Evolutionary conservation across 768 basidiomycete species (phyloP).

Genomic region (Crassisporium funariophilum): DNA sequence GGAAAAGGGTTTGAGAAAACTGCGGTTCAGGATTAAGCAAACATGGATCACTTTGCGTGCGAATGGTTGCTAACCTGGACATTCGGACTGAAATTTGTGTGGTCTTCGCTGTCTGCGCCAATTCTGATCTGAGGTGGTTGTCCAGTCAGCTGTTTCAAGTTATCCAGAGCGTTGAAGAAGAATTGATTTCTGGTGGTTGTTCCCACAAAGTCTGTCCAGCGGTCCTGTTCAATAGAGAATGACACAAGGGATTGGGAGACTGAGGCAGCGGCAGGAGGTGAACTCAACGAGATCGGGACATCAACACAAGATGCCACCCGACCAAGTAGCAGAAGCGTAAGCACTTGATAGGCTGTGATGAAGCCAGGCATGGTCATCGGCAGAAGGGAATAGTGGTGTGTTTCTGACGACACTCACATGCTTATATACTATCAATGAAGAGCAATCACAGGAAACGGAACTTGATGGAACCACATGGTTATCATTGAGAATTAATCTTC

Average conservation of each 20-base stretch:
- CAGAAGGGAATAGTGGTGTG: no score
- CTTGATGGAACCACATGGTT: neutral
- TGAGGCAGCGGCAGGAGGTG: conserved; percentile 35
- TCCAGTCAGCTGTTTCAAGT: conserved; percentile 54
- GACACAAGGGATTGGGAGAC: conserved; percentile 55
- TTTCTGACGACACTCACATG: neutral
- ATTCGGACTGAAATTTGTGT: conserved; percentile 53
- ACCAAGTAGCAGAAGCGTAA: conserved; percentile 9
- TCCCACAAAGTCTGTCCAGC: conserved; percentile 71
- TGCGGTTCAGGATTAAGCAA: conserved; percentile 15
- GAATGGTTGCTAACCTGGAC: conserved; percentile 40
- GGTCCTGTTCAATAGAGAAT: conserved; percentile 71
- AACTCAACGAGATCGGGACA: conserved; percentile 42
- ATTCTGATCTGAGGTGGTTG: conserved; percentile 59
- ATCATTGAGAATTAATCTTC: neutral
- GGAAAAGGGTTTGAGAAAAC: conserved; percentile 53
- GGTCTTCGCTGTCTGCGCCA: conserved; percentile 60
- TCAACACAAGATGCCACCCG: conserved; percentile 21
- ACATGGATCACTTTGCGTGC: neutral
- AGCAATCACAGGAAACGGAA: neutral
- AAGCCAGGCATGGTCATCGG: neutral
- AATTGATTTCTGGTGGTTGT: conserved; percentile 54
- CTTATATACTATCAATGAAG: neutral
- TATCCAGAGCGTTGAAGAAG: conserved; percentile 60
- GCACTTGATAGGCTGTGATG: conserved; percentile 1